phyloP scores from a whole-genome alignment of 2,329 filamentous ascomycete species.

The Epichloe gansuensis region DNA sequence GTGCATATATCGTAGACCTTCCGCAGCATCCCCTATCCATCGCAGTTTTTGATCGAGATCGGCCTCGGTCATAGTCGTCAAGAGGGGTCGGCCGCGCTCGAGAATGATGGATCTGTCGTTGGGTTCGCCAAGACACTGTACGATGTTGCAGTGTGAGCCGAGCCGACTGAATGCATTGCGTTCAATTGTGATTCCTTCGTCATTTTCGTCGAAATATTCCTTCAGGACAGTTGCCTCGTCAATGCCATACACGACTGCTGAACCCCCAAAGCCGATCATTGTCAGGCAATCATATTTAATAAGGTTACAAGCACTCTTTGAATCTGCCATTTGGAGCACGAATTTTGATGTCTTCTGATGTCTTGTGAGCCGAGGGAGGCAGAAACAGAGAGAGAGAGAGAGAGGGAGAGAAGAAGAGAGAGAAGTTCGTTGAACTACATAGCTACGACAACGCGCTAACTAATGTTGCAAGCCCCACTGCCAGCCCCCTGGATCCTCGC shows the following conservation, averaged over 20 bases:
- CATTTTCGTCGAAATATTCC: constrained; percentile 4
- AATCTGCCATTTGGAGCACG: neutral
- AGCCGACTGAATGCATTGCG: constrained; percentile 4
- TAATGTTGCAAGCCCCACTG: too few relatives aligned
- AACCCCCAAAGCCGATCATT: constrained; percentile 1
- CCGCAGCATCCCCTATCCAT: constrained; percentile 2
- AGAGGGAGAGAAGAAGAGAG: too few relatives aligned
- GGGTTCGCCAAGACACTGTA: constrained; percentile 1
- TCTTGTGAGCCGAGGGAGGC: too few relatives aligned
- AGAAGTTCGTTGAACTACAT: too few relatives aligned
- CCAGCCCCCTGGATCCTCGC: too few relatives aligned
- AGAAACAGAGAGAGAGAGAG: too few relatives aligned
- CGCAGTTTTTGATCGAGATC: constrained; percentile 2
- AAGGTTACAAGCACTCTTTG: neutral
- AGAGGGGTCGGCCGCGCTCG: constrained; percentile 3
- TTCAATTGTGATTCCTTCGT: constrained; percentile 2
- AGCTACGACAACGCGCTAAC: too few relatives aligned
- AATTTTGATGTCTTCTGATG: too few relatives aligned
- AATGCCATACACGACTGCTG: constrained; percentile 5
- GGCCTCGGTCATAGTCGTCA: neutral
- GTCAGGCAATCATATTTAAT: neutral
- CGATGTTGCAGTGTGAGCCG: constrained; percentile 3
- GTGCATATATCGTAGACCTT: constrained; percentile 3
- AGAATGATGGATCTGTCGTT: constrained; percentile 3
- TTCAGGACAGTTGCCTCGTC: constrained; percentile 5